Base-by-base conservation (phyloP, 2,329 filamentous ascomycete species). In the Penicillium palitans region DNA sequence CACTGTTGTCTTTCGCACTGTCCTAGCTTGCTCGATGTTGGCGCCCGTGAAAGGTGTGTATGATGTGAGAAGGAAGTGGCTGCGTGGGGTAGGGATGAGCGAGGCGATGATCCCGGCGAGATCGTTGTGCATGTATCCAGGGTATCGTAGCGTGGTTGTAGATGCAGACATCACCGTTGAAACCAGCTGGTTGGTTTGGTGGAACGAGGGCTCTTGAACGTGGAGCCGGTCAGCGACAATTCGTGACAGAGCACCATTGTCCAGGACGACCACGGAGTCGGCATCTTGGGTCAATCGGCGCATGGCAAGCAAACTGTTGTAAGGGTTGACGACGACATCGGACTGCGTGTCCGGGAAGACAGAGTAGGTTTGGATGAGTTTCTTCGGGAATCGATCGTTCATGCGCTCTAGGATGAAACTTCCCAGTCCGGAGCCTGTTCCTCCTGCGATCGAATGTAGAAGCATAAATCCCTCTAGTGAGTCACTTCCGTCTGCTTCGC, bases 101-200 rank as follows among this genome's bases (percentile, higher is more conserved):
- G 92, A 96, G 25, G 96, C 95, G 58, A 99, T 84, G 68, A 99
- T 98, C 76, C 93, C 95, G 71, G 96, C 93, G 17, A 99, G 88
- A 73, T 99, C 95, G 76, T 99, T 99, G 81, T 99, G 95, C 95
- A 99, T 99, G 79, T 99, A 99, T 40, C 95, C 95, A 1, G 95
- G 95, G 74, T 99, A 99, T 72, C 95, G 86, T 51, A 99, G 86
- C 2, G 96, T 97, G 10, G 93, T 98, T 4, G 95, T 99, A 72
- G 91, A 96, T 40, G 95, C 95, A 37, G 93, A 97, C 95, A 99
- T 99, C 74, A 99, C 96, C 1, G 96, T 99, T 8, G 92, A 95
- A 4, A 95, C 84, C 85, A 99, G 83, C 75, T 98, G 95, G 74
- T 99, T 99, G 1, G 95, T 99, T 76, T 99, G 96, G 68, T 96